Base-by-base conservation (phyloP, 139 green algal genomes). In the Coelastrella sp. region DNA sequence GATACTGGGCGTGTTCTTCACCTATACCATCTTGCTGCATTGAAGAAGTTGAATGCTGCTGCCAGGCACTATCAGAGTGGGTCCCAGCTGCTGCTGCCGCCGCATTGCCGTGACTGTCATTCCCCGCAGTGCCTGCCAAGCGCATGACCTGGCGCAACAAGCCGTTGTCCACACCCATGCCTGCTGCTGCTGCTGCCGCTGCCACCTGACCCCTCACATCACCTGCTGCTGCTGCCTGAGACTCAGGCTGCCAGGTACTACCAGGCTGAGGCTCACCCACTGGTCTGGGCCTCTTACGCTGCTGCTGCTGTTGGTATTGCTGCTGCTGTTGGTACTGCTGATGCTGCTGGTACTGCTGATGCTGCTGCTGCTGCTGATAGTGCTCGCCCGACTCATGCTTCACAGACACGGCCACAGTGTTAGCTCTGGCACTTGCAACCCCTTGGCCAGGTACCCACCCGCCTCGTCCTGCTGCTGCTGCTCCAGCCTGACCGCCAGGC, bases 301-400 rank as follows among this genome's bases (percentile, higher is more conserved):
- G 54, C 54, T 66, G 56, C 78, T 84, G 78, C 56, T 84, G 79
- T 20, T 83, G 78, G 54, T 61, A 56, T 32, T 84, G 79, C 54
- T 73, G 79, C 5, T 87, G 60, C 59, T 19, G 22, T 32, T 17
- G 16, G n/a, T 57, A 73, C 56, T 86, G 80, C 80, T 86, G 80
- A n/a, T 87, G 81, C 81, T 61, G 81, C 14, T 66, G 64, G 17
- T 79, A 13, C 3, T 80, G 22, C 2, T 57, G n/a, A n/a, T n/a
- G n/a, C n/a, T 86, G 80, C 80, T 86, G 80, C 61, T 87, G 81
- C 81, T 61, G 81, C 14, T 66, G 64, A 13, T 79, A 13, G 0
- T 80, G 23, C 0, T 57, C 74, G 5, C 13, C 23, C 4, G n/a
- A 17, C 3, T 80, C 74, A 7, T 57, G 22, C 22, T 58, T 16